Conservation (phyloP, 495 filamentous ascomycete species). For the Penicillium lividum region DNA sequence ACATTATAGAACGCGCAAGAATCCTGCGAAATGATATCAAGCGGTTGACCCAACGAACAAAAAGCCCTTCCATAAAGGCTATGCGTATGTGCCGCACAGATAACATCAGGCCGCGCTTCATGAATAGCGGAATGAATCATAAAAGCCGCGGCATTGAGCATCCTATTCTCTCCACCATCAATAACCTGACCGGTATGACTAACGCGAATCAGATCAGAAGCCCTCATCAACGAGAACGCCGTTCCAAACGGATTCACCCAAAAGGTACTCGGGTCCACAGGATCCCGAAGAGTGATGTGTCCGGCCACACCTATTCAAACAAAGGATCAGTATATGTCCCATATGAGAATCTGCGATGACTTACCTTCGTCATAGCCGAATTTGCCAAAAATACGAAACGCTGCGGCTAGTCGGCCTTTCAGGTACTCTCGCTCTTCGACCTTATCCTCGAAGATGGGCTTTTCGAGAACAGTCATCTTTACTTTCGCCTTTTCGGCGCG, state of each 20-base stretch:
- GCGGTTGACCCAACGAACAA: constrained; percentile 61
- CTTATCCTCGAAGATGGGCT: constrained; percentile 60
- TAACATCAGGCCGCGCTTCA: constrained; percentile 67
- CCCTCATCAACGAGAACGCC: constrained; percentile 68
- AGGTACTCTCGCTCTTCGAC: constrained; percentile 64
- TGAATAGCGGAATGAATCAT: constrained; percentile 72
- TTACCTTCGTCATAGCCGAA: constrained; percentile 63
- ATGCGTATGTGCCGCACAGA: constrained; percentile 73
- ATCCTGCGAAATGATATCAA: constrained; percentile 77
- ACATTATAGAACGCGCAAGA: constrained; percentile 66
- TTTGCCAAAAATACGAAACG: constrained; percentile 71
- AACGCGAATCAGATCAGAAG: constrained; percentile 71
- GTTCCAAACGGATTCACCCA: constrained; percentile 84
- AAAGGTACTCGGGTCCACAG: constrained; percentile 66
- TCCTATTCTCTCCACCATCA: constrained; percentile 60
- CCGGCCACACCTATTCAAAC: constrained; percentile 51
- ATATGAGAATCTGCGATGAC: background rate
- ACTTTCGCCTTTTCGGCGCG: constrained; percentile 36
- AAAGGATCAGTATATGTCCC: background rate
- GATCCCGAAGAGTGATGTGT: constrained; percentile 65
- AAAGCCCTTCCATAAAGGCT: constrained; percentile 71
- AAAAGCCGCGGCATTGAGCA: constrained; percentile 69
- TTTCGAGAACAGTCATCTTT: constrained; percentile 49
- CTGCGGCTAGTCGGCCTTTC: constrained; percentile 65
- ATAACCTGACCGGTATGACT: constrained; percentile 65